Evolutionary conservation across 495 filamentous ascomycete genomes (phyloP), one percentile per base, ranked within the genome.

Genomic region (Aspergillus egyptiacus): DNA sequence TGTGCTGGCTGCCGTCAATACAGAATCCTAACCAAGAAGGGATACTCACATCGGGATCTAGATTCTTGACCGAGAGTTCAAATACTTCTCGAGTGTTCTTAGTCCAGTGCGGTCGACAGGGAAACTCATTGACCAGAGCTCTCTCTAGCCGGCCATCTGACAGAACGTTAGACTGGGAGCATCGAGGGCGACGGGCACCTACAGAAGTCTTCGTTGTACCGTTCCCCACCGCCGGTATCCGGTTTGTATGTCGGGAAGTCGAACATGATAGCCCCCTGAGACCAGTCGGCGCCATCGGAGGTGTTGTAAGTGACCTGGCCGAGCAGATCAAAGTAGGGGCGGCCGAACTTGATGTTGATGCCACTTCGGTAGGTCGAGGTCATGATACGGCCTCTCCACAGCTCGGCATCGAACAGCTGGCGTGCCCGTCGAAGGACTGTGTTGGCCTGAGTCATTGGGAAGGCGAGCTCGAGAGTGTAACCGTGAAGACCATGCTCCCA

Each of bases 311-410:
- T 53, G 5, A 53, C 50, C 35, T 53, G 50, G 0, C 50, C 50
- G 1, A 53, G 50, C 34, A 53, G 27, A 32, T 53, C 50, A 42
- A 42, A 53, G 19, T 53, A 53, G 8, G 50, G 43, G 19, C 50
- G 23, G 2, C 50, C 50, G 14, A 53, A 53, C 20, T 53, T 53
- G 42, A 53, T 53, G 22, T 53, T 53, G 28, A 53, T 53, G 6
- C 50, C 50, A 11, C 33, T 53, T 1, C 50, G 43, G 30, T 53
- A 53, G 7, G 50, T 53, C 18, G 50, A 53, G 0, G 50, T 53
- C 50, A 53, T 53, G 18, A 53, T 30, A 2, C 41, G 7, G 1
- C 18, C 34, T 18, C 36, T 53, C 41, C 41, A 42, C 18, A 31
- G 6, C 27, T 53, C 50, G 6, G 25, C 43, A 15, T 53, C 50